Evolutionary conservation across 1,284 basidiomycete genomes (phyloP).

Genomic region (Phaffia rhodozyma): DNA sequence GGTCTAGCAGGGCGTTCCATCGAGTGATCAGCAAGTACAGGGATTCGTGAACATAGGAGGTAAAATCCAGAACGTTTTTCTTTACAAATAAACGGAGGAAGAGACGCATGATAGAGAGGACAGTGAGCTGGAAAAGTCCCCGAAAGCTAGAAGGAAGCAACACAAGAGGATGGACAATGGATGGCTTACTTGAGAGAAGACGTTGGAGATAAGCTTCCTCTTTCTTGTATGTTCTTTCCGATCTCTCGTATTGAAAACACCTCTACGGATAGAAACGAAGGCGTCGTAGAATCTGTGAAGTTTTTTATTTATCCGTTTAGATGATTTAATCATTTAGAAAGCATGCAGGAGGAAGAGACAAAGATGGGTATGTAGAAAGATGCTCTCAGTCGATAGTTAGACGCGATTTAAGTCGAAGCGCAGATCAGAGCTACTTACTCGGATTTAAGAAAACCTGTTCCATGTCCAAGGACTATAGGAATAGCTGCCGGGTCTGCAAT

Average conservation of each 20-base stretch:
- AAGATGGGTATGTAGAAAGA: too few species aligned
- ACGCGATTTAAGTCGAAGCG: neutral
- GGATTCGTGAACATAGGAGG: conserved; percentile 62
- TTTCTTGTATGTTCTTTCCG: conserved; percentile 72
- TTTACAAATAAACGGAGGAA: conserved; percentile 23
- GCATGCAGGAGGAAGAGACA: too few species aligned
- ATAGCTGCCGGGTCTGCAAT: conserved; percentile 68
- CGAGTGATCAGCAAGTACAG: conserved; percentile 52
- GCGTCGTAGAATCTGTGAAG: conserved; percentile 52
- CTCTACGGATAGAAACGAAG: conserved; percentile 56
- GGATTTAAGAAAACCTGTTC: conserved; percentile 63
- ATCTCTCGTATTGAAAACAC: conserved; percentile 40
- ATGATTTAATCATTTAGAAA: neutral
- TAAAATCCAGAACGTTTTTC: conserved; percentile 59
- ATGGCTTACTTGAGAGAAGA: conserved; percentile 49
- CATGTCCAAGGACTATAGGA: conserved; percentile 56
- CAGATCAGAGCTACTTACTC: conserved; percentile 32
- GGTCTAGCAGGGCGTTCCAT: conserved; percentile 62
- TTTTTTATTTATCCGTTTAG: neutral
- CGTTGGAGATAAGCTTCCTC: conserved; percentile 76
- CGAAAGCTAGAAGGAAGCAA: too few species aligned
- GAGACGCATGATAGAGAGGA: too few species aligned
- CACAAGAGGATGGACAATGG: neutral
- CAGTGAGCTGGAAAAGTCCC: too few species aligned
- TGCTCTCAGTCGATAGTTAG: too few species aligned